Base-by-base conservation (phyloP, 257 asterid genomes). In the Nicotiana noctiflora region DNA sequence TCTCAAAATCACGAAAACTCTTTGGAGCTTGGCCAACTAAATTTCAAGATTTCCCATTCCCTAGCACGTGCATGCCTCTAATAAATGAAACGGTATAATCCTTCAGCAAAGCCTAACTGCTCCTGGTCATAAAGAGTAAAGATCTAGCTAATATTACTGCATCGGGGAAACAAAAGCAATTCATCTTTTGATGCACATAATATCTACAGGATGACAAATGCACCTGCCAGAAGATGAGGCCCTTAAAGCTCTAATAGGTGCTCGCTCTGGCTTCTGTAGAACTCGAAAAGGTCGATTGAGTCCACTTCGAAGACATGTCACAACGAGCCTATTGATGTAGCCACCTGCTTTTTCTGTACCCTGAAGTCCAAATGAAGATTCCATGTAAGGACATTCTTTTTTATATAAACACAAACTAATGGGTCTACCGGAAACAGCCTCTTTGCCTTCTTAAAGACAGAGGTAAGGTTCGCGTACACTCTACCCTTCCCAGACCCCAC, bases 181-280 rank as follows among this genome's bases (percentile, higher is more conserved):
- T 23, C 78, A 72, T 6, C 61, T 72, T 72, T 72, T 23, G 19
- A 14, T 49, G 78, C 61, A 72, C 60, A 23, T 37, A 49, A 49
- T 14, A 46, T 23, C 21, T 59, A 46, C 60, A 49, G 59, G 61
- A 14, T 49, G 40, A 72, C 78, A 46, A 49, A 72, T 46, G 61
- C 37, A 93, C 99, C 99, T 95, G 85, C 99, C 99, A 70, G 98
- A 95, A 85, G 99, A 91, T 75, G 99, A 95, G 80, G 99, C 90
- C 88, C 99, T 89, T 84, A 95, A 86, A 83, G 97, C 98, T 89
- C 99, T 92, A 75, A 95, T 93, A 65, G 98, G 98, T 51, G 98
- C 94, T 61, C 97, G 89, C 89, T 95, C 99, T 78, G 99, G 98
- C 88, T 93, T 95, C 87, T 95, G 99, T 88, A 93, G 82, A 52